Base-by-base conservation (phyloP, 768 basidiomycete genomes). In the Termitomyces sp. region DNA sequence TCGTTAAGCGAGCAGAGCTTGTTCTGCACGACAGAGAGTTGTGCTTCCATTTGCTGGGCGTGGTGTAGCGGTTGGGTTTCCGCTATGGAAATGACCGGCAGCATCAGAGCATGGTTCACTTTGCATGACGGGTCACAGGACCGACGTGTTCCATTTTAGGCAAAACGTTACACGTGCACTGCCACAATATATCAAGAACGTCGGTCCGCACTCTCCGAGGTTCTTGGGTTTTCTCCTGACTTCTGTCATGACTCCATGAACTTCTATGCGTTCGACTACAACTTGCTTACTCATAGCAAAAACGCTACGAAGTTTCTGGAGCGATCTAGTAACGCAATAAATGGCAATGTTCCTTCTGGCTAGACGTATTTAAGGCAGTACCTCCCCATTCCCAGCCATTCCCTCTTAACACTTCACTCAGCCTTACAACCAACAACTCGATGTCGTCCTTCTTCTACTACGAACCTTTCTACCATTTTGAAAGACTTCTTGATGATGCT, bases 401-500 rank as follows among this genome's bases (percentile, higher is more conserved):
- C 8, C 1, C 16, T 22, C 30, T 30, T 30, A 26, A 26, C 14
- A 35, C 16, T 22, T 35, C 16, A 52, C 24, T 51, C 13, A 35
- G 20, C 22, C 13, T 22, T 16, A 0, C 4, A 35, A 18, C 38
- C 33, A 22, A 20, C 35, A 32, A 73, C 28, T 42, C 36, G n/a
- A 58, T 61, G 60, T 66, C 70, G 1, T 42, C 40, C 38, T 61
- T 65, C 58, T 69, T 71, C 69, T 69, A 70, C 63, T 73, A 75
- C 67, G 73, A 79, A 56, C 76, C 76, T 7, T 73, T 76, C 64
- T 64, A 73, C 54, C 72, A 77, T 44, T 73, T 42, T 8, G 40
- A 42, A 20, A 20, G n/a, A 9, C 40, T 42, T 0, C n/a, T n/a
- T 40, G 40, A 78, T 47, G 75, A 79, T 30, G 69, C 73, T 9